Base-by-base conservation (phyloP, 208 protist genomes). In the Jaenimonas drosophilae region DNA sequence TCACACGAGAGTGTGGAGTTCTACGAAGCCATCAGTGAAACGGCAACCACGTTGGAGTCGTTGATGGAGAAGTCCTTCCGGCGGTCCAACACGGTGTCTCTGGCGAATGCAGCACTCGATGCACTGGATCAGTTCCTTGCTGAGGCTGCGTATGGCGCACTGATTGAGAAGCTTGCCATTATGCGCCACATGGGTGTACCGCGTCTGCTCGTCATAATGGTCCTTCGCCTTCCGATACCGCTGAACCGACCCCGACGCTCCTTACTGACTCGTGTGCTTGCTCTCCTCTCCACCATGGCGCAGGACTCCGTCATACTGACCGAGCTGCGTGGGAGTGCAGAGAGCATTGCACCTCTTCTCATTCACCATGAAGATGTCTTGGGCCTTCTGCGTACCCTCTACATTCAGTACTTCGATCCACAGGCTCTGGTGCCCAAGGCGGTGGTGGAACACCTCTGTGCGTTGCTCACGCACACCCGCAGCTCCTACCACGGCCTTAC, bases 111-210 rank as follows among this genome's bases (percentile, higher is more conserved):
- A 6, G 42, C 58, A 0, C 56, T 78, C 2, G 40, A 54, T 9
- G 41, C 47, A 11, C 42, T 78, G 2, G 53, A 59, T n/a, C 16
- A 17, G 2, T 64, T 73, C 28, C 42, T 78, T 2, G 52, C 53
- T 14, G 42, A 49, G 5, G 2, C 25, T 1, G 38, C 48, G 45
- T 51, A 31, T 54, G 47, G 50, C 43, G 34, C 57, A 5, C 14
- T 45, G 25, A 43, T 33, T n/a, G 70, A 78, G 43, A 72, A 70
- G 54, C 41, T 78, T n/a, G 61, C 50, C 2, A 73, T 78, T 58
- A 51, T 73, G 52, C 52, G 56, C 4, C 64, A 66, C 24, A 49
- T 60, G 5, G 46, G 49, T 1, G 42, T 78, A 2, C 70, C 60
- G 1, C 7, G 28, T 26, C 44, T 47, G 37, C 48, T 78, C 11